Evolutionary conservation across 306 rosid genomes (phyloP).

Genomic region (Cercis canadensis): DNA sequence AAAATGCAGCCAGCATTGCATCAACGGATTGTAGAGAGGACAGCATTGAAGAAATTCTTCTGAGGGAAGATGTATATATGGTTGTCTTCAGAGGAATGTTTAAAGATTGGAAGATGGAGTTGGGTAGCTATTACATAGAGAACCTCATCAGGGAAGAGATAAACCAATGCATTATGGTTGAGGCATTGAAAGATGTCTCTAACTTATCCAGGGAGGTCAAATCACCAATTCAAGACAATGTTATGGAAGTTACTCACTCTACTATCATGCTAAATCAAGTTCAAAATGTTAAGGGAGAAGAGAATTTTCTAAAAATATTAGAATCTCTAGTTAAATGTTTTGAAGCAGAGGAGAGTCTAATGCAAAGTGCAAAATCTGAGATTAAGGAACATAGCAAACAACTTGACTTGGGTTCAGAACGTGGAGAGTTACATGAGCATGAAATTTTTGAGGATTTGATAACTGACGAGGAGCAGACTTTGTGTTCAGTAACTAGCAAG

Average conservation of each 20-base stretch:
- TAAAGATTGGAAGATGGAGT: conserved; percentile 53
- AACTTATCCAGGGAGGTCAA: conserved; percentile 24
- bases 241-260: conserved; percentile 11
- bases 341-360: conserved; percentile 56
- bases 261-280: conserved; percentile 22
- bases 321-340: conserved; percentile 47
- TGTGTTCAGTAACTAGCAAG: conserved; percentile 52
- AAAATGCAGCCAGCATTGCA: conserved; percentile 27
- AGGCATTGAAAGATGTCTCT: conserved; percentile 48
- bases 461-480: conserved; percentile 51
- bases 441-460: conserved; percentile 46
- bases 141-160: conserved; percentile 49
- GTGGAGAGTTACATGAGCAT: conserved; percentile 50
- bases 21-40: conserved; percentile 32
- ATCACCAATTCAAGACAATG: conserved; percentile 35
- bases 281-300: conserved; percentile 33
- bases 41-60: conserved; percentile 35
- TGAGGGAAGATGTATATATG: conserved; percentile 53
- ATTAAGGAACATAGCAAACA: conserved; percentile 45
- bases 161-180: conserved; percentile 43
- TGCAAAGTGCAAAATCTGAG: conserved; percentile 49
- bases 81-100: conserved; percentile 51
- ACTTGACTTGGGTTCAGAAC: conserved; percentile 54
- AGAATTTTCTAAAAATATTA: conserved; percentile 38
- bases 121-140: conserved; percentile 43